A percentile compares a stretch with the other conserved stretches of the same genome.
phyloP scores from a whole-genome alignment of 257 asterid species.

The Solanum commersonii region DNA sequence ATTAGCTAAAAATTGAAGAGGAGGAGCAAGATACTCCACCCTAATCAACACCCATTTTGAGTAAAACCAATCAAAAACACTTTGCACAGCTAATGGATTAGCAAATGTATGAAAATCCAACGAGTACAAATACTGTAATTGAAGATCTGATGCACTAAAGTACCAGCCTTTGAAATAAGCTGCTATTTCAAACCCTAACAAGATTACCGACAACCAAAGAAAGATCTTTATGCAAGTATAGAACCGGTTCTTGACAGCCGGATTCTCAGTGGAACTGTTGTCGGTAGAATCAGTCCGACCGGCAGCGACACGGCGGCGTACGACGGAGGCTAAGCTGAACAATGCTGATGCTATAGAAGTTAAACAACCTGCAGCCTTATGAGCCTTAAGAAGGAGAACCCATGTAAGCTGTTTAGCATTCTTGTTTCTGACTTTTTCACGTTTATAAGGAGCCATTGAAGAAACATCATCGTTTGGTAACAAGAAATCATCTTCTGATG shows the following conservation, averaged over 20 bases:
- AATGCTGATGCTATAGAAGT: slow-evolving; percentile 71
- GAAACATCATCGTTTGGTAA: slow-evolving; percentile 13
- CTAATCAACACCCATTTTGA: slow-evolving; percentile 72
- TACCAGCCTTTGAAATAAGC: slow-evolving; percentile 89
- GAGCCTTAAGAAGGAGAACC: slow-evolving; percentile 87
- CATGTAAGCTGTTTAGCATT: slow-evolving; percentile 95
- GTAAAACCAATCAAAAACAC: slow-evolving; percentile 52
- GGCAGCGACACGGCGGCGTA: slow-evolving; percentile 81
- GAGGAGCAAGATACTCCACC: slow-evolving; percentile 92
- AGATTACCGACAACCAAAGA: slow-evolving; percentile 47
- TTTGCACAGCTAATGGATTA: slow-evolving; percentile 39
- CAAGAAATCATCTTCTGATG: slow-evolving; percentile 66
- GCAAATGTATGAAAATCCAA: slow-evolving; percentile 20
- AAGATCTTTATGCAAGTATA: slow-evolving; percentile 50
- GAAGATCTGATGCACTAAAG: slow-evolving; percentile 55
- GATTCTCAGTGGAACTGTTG: background rate
- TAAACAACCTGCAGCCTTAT: slow-evolving; percentile 83
- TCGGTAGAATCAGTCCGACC: slow-evolving; percentile 70
- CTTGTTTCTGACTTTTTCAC: slow-evolving; percentile 62
- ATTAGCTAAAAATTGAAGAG: slow-evolving; percentile 73
- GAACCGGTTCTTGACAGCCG: slow-evolving; percentile 32
- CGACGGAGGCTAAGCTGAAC: slow-evolving; percentile 46
- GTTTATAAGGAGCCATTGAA: background rate
- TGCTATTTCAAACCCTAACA: slow-evolving; percentile 59
- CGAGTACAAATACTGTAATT: slow-evolving; percentile 34